Conservation (phyloP, 73 alveolate genomes). For the Symbiodinium pilosum region DNA sequence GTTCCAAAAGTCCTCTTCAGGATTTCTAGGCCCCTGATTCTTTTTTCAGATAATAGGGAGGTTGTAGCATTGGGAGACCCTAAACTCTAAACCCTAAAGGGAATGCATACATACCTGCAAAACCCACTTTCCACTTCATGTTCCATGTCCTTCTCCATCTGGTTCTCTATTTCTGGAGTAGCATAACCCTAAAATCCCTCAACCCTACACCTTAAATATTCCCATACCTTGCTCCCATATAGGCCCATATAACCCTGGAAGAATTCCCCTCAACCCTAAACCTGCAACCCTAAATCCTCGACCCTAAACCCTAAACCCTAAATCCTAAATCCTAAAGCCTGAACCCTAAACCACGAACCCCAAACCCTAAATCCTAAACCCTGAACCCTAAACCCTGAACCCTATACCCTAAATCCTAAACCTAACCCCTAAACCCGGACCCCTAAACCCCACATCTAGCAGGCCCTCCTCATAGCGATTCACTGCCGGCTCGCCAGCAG, state of each 20-base stretch:
- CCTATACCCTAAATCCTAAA: background rate
- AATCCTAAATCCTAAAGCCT: background rate
- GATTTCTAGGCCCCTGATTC: too few species aligned
- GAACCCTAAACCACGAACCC: background rate
- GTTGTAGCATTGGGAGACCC: too few species aligned
- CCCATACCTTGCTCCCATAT: background rate
- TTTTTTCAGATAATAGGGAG: too few species aligned
- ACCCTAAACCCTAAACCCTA: too few species aligned
- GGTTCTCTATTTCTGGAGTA: too few species aligned
- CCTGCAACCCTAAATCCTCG: too few species aligned
- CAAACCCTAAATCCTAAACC: background rate
- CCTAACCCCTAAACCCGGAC: background rate
- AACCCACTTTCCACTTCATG: too few species aligned
- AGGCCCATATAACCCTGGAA: background rate
- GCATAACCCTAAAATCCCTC: background rate
- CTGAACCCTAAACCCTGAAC: background rate
- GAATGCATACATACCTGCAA: too few species aligned
- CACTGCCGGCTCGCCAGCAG: background rate
- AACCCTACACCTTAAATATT: background rate
- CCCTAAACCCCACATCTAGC: background rate
- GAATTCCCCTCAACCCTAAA: too few species aligned
- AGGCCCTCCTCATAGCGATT: background rate
- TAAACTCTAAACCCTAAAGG: too few species aligned
- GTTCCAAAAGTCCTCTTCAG: too few species aligned
- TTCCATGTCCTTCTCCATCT: too few species aligned